Evolutionary conservation across 495 filamentous ascomycete genomes (phyloP).

Genomic region (Extremus antarcticus): DNA sequence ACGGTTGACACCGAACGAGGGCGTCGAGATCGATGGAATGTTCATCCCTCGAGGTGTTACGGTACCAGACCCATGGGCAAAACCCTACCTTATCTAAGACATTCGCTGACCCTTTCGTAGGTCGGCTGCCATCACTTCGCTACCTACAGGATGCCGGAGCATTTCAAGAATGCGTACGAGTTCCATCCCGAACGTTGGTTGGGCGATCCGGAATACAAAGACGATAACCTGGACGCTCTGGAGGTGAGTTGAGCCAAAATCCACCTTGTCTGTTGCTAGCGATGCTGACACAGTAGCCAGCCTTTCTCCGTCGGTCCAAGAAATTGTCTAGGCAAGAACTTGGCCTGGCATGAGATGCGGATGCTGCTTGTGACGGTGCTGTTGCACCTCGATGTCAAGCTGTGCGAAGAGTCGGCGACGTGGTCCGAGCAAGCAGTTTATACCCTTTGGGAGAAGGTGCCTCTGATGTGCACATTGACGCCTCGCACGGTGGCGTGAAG

Average conservation of each 20-base stretch:
- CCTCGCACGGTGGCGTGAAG: not conserved
- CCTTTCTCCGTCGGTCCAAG: conserved; percentile 14
- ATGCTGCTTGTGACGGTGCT: conserved; percentile 26
- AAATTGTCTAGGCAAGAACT: conserved; percentile 22
- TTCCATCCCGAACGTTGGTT: conserved; percentile 25
- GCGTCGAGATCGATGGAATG: conserved; percentile 6
- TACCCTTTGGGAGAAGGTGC: conserved; percentile 11
- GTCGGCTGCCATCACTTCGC: conserved; percentile 16
- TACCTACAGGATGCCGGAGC: conserved; percentile 4
- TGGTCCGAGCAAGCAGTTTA: conserved; percentile 20
- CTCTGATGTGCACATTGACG: conserved; percentile 8
- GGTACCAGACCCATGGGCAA: too few relatives aligned
- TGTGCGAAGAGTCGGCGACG: conserved; percentile 24
- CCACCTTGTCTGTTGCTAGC: conserved; percentile 1
- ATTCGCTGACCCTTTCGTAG: too few relatives aligned
- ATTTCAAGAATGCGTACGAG: conserved; percentile 14
- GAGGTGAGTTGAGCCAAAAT: not conserved
- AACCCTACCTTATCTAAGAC: too few relatives aligned
- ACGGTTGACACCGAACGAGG: conserved; percentile 6
- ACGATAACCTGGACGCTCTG: conserved; percentile 15
- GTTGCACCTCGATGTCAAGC: conserved; percentile 25
- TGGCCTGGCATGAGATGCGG: conserved; percentile 31
- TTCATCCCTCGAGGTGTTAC: conserved; percentile 15
- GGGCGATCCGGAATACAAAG: conserved; percentile 10
- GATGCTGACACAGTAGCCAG: not conserved